Evolutionary conservation across 495 filamentous ascomycete species (phyloP), one percentile per base, ranked within the genome.

Genomic region (Endocarpon pusillum): DNA sequence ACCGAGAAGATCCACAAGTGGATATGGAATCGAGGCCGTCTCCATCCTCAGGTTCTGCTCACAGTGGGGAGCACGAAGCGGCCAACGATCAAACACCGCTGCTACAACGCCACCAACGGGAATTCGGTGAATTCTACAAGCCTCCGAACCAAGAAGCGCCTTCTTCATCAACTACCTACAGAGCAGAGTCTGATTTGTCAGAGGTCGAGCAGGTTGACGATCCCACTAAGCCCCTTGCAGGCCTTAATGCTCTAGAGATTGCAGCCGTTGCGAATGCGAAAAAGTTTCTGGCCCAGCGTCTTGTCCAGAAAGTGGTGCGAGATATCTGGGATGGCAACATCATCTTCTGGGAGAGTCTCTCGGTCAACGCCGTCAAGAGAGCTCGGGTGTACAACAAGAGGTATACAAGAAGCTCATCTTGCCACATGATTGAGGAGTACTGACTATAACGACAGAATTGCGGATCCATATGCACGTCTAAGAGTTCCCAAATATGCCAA

Each of bases 271-370:
- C 78, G n/a, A 71, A 78, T 41, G 83, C 85, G 17, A 96, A 94
- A 54, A 77, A 77, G 20, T 96, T 94, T 43, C 66, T 94, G 10
- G 81, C 81, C 49, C 85, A 94, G 50, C 62, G 64, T 33, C 67
- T 84, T 5, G 78, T 96, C 20, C 87, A 94, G 45, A 78, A 76
- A 41, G 77, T 94, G 36, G 74, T 94, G 27, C 75, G 83, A 36
- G 78, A 80, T 27, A 85, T 94, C 35, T 94, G 87, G 87, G 74
- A 74, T 29, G 87, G 86, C 15, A 73, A 85, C 36, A 92, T 94
- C 38, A 74, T 85, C 12, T 93, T 94, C 48, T 96, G 86, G 85
- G 78, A 92, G 40, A 71, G 62, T 23, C 56, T 94, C 19, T 77
- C 73, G 19, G 71, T 82, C 12, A 59, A 81, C 43, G 75, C 81